Base-by-base conservation (phyloP, 371 early-diverging fungal genomes). In the Fennellomyces sp. region DNA sequence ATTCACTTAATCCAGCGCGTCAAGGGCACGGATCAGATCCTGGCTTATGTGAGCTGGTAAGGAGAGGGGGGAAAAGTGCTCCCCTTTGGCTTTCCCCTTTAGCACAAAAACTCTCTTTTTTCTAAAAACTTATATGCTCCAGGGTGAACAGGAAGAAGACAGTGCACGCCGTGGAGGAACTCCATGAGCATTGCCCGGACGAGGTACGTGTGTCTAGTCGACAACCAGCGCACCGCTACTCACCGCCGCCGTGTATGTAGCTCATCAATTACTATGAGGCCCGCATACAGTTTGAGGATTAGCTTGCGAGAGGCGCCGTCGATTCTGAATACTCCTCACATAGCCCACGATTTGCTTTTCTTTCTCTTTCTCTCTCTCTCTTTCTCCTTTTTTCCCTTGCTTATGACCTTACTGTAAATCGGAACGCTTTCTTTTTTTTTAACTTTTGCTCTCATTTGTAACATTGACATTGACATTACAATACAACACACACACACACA, bases 1-100 rank as follows among this genome's bases (percentile, higher is more conserved):
- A 63, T 74, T 19, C 74, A 70, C 36, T 56, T 57, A 23, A 15
- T 64, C 1, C 58, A 58, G 19, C 27, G 31, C 6, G 27, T 58
- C 6, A 36, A 31, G 13, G 56, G 63, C 6, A 30, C 39, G 5
- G 39, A 56, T 11, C 56, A 49, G 17, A 58, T 56, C n/a, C 19
- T 74, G 19, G 56, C 60, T 1, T 74, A 64, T 57, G 41, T 70
- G 26, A 68, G 68, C 53, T 74, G 74, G 74, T 67, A 68, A 61
- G 29, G 45, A 45, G 45, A n/a, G n/a, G n/a, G n/a, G n/a, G n/a
- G n/a, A n/a, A n/a, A n/a, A n/a, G n/a, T n/a, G n/a, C n/a, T n/a
- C n/a, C n/a, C n/a, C 26, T 23, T 12, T 23, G 10, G 10, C 36
- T 36, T 11, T 36, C n/a, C n/a, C 11, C 36, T 36, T 36, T 15